Percentiles rank a stretch among this genome's conserved stretches.
These are phyloP conservation scores for Psidium friedrichsthalianum DNA, from an alignment of 345 rosid genomes.

Conservation along the genomic window DNA sequence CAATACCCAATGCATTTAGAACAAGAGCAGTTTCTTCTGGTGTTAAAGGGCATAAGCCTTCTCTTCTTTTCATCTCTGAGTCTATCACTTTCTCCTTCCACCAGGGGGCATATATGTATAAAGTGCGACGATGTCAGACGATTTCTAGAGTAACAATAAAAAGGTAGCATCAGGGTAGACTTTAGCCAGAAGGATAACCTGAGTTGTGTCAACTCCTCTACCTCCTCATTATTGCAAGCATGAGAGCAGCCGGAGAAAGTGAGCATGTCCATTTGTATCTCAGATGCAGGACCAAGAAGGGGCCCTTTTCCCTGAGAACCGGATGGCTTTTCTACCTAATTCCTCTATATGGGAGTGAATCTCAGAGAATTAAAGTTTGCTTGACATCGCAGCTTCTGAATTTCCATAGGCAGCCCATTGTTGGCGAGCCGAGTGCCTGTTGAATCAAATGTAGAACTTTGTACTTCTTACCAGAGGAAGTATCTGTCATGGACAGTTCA, in stretches of 20 bases:
- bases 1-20: constrained; percentile 62
- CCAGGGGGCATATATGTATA: constrained; percentile 76
- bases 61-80: constrained; percentile 74
- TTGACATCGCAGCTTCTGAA: constrained; percentile 85
- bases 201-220: constrained; percentile 71
- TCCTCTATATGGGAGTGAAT: constrained; percentile 77
- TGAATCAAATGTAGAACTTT: constrained; percentile 82
- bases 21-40: constrained; percentile 89
- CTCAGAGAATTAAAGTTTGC: constrained; percentile 73
- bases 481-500: constrained; percentile 36
- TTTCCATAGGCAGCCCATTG: constrained; percentile 62
- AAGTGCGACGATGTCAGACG: background rate
- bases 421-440: constrained; percentile 93
- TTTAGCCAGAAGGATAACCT: constrained; percentile 25
- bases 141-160: background rate
- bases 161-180: background rate
- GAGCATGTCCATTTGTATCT: constrained; percentile 98
- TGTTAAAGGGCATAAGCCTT: constrained; percentile 85
- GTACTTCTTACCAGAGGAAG: constrained; percentile 74
- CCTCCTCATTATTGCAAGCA: constrained; percentile 72
- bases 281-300: constrained; percentile 82
- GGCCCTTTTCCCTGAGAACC: constrained; percentile 71
- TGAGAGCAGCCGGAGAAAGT: constrained; percentile 94
- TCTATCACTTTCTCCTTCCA: constrained; percentile 82
- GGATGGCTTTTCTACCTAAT: constrained; percentile 59